Percentiles rank a stretch among this genome's conserved stretches.
Evolutionary conservation across 2,329 filamentous ascomycete species (phyloP).

Genomic region (Venturiaceae sp.): DNA sequence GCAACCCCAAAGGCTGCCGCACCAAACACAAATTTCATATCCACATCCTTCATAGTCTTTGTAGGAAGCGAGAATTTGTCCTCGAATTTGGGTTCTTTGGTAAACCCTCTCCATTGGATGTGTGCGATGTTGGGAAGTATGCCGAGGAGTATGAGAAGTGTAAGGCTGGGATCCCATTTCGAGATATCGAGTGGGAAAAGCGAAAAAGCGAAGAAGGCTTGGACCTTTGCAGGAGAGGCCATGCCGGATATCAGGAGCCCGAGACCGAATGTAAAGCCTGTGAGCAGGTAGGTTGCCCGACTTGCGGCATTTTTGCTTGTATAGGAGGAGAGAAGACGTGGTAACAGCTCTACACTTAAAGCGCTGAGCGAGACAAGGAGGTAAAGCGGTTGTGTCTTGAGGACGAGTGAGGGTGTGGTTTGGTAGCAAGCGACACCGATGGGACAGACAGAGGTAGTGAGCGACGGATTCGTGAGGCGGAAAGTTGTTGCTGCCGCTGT

Average conservation of each 20-base stretch:
- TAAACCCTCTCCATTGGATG: slow-evolving; percentile 12
- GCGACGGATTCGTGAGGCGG: slow-evolving; percentile 29
- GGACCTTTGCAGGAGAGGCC: slow-evolving; percentile 39
- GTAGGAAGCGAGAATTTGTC: no score
- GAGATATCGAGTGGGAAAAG: slow-evolving; percentile 13
- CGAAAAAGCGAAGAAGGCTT: slow-evolving; percentile 37
- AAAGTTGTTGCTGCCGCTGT: slow-evolving; percentile 26
- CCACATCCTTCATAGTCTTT: no score
- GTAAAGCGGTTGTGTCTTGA: neutral
- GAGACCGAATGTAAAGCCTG: slow-evolving; percentile 40
- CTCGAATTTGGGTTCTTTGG: no score
- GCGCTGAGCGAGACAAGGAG: neutral
- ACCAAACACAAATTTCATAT: slow-evolving; percentile 38
- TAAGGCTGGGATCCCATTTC: slow-evolving; percentile 41
- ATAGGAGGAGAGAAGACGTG: neutral
- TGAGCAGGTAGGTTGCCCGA: slow-evolving; percentile 12
- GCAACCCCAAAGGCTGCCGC: slow-evolving; percentile 39
- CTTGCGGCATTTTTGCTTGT: slow-evolving; percentile 26
- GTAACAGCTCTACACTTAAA: neutral
- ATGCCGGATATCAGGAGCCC: slow-evolving; percentile 43
- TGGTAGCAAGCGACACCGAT: slow-evolving; percentile 34
- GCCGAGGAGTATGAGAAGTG: slow-evolving; percentile 38
- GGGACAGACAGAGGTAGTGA: slow-evolving; percentile 28
- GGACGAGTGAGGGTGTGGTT: slow-evolving; percentile 13
- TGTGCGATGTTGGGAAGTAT: slow-evolving; percentile 35